Percentiles rank a stretch among this genome's conserved stretches.
These are phyloP conservation scores for Dioszegia aurantiaca DNA, from an alignment of 768 basidiomycete species.

Conservation along the genomic window DNA sequence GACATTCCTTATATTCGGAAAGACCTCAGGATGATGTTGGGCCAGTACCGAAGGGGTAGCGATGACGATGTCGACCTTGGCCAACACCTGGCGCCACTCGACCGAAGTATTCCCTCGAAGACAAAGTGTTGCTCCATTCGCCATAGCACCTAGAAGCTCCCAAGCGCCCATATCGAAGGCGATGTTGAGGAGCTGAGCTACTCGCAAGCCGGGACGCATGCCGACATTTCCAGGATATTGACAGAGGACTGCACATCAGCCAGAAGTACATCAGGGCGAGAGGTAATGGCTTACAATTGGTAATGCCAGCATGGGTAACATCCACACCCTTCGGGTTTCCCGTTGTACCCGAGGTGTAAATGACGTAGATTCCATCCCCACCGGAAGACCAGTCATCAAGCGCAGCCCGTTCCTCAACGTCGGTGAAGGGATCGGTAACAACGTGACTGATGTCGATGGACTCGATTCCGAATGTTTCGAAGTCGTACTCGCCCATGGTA, in stretches of 20 bases:
- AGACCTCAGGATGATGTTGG: slow-evolving; percentile 58
- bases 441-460: slow-evolving; percentile 10
- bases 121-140: slow-evolving; percentile 60
- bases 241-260: slow-evolving; percentile 53
- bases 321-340: slow-evolving; percentile 64
- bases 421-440: not conserved
- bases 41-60: slow-evolving; percentile 60
- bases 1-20: slow-evolving; percentile 60
- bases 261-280: not conserved
- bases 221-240: slow-evolving; percentile 60
- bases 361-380: slow-evolving; percentile 59
- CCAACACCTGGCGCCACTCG: slow-evolving; percentile 59
- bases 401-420: slow-evolving; percentile 48
- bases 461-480: slow-evolving; percentile 46
- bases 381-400: slow-evolving; percentile 48
- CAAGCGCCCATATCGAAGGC: slow-evolving; percentile 69
- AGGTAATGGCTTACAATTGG: slow-evolving; percentile 56
- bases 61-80: slow-evolving; percentile 59
- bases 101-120: slow-evolving; percentile 59
- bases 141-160: slow-evolving; percentile 60
- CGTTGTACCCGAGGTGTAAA: slow-evolving; percentile 61
- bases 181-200: slow-evolving; percentile 64
- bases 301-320: slow-evolving; percentile 63
- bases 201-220: slow-evolving; percentile 61
- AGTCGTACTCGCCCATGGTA: slow-evolving; percentile 54